Percentiles rank a stretch among this genome's conserved stretches.
Evolutionary conservation across 2,329 filamentous ascomycete species (phyloP).

Genomic region (Cordyceps tenuipes): DNA sequence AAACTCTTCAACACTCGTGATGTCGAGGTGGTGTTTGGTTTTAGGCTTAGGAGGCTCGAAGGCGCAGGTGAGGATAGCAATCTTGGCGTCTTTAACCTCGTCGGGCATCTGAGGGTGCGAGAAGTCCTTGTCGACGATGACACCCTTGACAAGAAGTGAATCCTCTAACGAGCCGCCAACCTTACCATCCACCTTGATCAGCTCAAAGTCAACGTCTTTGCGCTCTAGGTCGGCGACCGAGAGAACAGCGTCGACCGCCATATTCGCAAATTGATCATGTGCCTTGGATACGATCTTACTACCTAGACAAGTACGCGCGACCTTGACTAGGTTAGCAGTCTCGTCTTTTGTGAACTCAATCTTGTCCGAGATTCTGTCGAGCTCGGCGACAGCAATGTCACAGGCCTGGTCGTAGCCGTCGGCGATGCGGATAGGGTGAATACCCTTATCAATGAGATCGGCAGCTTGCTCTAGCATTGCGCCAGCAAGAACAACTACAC

Average conservation of each 20-base stretch:
- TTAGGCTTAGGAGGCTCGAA: conserved; percentile 99
- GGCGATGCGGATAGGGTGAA: conserved; percentile 96
- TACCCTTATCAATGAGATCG: conserved; percentile 98
- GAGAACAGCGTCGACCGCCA: conserved; percentile 92
- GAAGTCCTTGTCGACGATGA: conserved; percentile 99
- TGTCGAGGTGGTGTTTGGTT: conserved; percentile 99
- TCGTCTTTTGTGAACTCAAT: conserved; percentile 77
- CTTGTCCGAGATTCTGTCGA: conserved; percentile 87
- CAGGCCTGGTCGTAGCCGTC: conserved; percentile 97
- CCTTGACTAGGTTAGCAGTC: conserved; percentile 82
- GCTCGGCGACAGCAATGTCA: conserved; percentile 86
- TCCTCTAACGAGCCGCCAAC: conserved; percentile 91
- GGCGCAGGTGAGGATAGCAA: conserved; percentile 94
- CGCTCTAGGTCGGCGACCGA: conserved; percentile 93
- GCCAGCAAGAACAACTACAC: conserved; percentile 91
- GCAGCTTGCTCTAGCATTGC: conserved; percentile 93
- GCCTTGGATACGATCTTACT: conserved; percentile 99
- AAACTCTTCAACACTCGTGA: conserved; percentile 94
- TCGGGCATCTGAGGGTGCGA: conserved; percentile 98
- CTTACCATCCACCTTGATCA: conserved; percentile 99
- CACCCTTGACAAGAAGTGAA: conserved; percentile 88
- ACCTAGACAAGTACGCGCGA: conserved; percentile 89
- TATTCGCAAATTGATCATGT: conserved; percentile 95
- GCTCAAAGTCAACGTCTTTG: conserved; percentile 95
- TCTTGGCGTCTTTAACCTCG: conserved; percentile 89